Percentiles rank a stretch among this genome's conserved stretches.
phyloP scores from a whole-genome alignment of 352 stramenopile species.

The Pythium biforme region DNA sequence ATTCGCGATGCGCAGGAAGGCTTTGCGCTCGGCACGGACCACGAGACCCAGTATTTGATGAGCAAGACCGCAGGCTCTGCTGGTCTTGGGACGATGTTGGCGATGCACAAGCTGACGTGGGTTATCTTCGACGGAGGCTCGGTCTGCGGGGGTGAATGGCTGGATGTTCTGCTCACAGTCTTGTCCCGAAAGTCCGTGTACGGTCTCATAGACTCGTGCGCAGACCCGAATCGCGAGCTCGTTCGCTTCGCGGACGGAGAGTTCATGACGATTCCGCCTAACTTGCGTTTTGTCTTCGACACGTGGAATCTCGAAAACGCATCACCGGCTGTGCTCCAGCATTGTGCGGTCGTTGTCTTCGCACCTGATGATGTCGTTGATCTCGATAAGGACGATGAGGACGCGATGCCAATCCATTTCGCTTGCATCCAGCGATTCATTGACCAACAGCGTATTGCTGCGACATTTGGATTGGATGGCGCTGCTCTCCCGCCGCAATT shows the following conservation, averaged over 20 bases:
- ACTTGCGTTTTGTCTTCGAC: constrained; percentile 67
- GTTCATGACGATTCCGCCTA: constrained; percentile 61
- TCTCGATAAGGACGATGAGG: constrained; percentile 12
- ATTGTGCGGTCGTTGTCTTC: constrained; percentile 21
- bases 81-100: constrained; percentile 16
- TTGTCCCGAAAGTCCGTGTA: constrained; percentile 10
- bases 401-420: constrained; percentile 26
- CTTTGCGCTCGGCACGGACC: constrained; percentile 23
- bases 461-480: constrained; percentile 4
- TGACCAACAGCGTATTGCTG: constrained; percentile 17
- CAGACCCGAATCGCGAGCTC: constrained; percentile 1
- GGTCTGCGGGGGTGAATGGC: constrained; percentile 18
- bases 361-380: constrained; percentile 9
- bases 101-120: constrained; percentile 23
- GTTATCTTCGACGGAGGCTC: constrained; percentile 27
- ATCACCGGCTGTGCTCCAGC: constrained; percentile 22
- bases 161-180: constrained; percentile 18
- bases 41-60: constrained; percentile 17
- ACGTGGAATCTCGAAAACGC: constrained; percentile 27
- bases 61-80: background rate
- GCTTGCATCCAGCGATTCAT: constrained; percentile 35
- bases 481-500: background rate
- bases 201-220: constrained; percentile 5
- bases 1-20: constrained; percentile 25
- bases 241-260: constrained; percentile 26